Conservation (phyloP, 208 protist genomes). For the Wallacemonas sp. region DNA sequence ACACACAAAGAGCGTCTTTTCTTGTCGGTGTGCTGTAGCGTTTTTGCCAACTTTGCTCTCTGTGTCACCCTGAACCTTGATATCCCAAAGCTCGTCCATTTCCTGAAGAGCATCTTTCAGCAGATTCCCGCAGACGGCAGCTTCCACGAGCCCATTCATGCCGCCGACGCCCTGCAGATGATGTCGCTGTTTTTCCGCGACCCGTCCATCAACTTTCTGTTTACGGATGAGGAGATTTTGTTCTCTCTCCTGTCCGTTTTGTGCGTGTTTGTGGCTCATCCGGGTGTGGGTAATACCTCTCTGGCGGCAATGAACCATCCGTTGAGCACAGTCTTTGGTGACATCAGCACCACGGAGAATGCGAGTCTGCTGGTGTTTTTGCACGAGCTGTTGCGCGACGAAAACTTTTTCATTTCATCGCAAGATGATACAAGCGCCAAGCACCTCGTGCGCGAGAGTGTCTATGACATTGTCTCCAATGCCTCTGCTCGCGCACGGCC, state of each 20-base stretch:
- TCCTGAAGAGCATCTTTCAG: conserved; percentile 55
- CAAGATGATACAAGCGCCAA: conserved; percentile 1
- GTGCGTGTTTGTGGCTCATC: conserved; percentile 74
- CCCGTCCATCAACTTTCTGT: conserved; percentile 63
- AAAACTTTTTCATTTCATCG: conserved; percentile 47
- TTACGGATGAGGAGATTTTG: conserved; percentile 86
- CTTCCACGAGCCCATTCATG: conserved; percentile 83
- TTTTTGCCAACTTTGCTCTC: conserved; percentile 82
- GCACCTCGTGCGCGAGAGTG: conserved; percentile 47
- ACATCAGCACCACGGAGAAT: conserved; percentile 47
- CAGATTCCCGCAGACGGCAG: conserved; percentile 59
- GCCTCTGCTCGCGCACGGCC: conserved; percentile 28
- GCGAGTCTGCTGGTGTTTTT: conserved; percentile 51
- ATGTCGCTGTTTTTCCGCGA: conserved; percentile 78
- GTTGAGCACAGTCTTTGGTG: conserved; percentile 68
- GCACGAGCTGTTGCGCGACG: conserved; percentile 41
- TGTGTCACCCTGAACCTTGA: conserved; percentile 47
- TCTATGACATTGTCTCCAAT: conserved; percentile 49
- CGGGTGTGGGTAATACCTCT: conserved; percentile 73
- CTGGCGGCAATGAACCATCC: conserved; percentile 69
- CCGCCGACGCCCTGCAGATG: conserved; percentile 84
- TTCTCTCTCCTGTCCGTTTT: conserved; percentile 71
- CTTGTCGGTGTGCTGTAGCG: conserved; percentile 77
- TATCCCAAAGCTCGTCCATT: conserved; percentile 58
- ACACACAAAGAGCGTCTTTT: conserved; percentile 72